Base-by-base conservation (phyloP, 2,329 filamentous ascomycete genomes). In the Blumeriella jaapii region DNA sequence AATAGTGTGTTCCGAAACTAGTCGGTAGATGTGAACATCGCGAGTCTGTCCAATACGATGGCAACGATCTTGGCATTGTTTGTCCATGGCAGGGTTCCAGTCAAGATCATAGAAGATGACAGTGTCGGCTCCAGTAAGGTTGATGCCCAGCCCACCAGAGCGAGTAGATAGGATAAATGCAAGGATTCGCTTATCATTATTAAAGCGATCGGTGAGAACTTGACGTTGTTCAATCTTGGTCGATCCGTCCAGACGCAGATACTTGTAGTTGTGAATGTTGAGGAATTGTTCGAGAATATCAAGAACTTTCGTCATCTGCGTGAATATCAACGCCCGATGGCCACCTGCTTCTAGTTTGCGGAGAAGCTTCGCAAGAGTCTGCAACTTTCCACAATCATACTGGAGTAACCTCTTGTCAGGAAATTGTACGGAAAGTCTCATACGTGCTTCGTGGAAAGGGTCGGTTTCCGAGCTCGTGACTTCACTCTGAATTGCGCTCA, bases 41-140 rank as follows among this genome's bases (percentile, higher is more conserved):
- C 91, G 79, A 1, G 91, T 96, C 59, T 98, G 91, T 2, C 91
- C 91, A 48, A 98, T 98, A 47, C 91, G 84, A 61, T 98, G 91
- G 52, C 85, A 93, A 51, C 91, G 76, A 57, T 98, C 93, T 61
- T 98, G 93, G 53, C 91, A 98, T 59, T 98, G 91, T 59, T 94
- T 94, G 64, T 98, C 91, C 91, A 98, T 98, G 33, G 93, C 91
- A 0, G 91, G 91, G 52, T 98, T 98, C 93, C 93, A 98, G 57
- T 98, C 91, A 40, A 96, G 78, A 54, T 98, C 91, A 60, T 96
- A 98, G 59, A 98, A 98, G 47, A 98, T 95, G 51, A 98, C 91
- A 0, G 87, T 94, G 57, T 96, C 91, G 4, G 91, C 91, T 31
- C 91, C 91, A 0, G 89, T 96, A 27, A 98, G 68, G 52, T 98